Base-by-base conservation (phyloP, 331 rosid species). In the Quercus phellos region DNA sequence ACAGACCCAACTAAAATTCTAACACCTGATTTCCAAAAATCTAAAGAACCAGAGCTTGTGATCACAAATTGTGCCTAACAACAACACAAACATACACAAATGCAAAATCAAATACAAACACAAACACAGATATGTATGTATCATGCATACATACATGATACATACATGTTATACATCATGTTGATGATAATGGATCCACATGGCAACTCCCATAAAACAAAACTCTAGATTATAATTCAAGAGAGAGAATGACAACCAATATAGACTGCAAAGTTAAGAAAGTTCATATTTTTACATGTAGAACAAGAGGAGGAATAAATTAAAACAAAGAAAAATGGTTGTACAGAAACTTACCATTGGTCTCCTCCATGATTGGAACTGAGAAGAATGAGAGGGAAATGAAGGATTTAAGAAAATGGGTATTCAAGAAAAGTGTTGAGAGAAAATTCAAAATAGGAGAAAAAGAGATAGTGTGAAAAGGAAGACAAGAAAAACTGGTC, bases 291-390 rank as follows among this genome's bases (percentile, higher is more conserved):
- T 6, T 9, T 64, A n/a, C 19, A 10, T 10, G 21, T 2, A 2
- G 22, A 66, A 80, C 32, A 53, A 43, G 42, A 68, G 68, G 10
- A 51, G 30, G 34, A 17, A 11, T 55, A 6, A 54, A 74, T 9
- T 53, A 72, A 55, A 24, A 42, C 21, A 35, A 74, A 22, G 55
- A 12, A 27, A 18, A 55, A 68, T 2, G 66, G 13, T 27, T 51
- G 2, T 35, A 46, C 14, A 54, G 55, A 17, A 68, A 6, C 32
- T 26, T 84, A 84, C 90, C 90, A 18, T 79, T 82, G 46, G 87
- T 80, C 13, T 75, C 91, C 74, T 79, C 87, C 93, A 89, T 87
- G 81, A 60, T 60, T n/a, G 30, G 67, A 80, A 46, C 59, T 71
- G 38, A 38, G 74, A n/a, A 14, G 60, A 34, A 67, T 10, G 18